These are phyloP conservation scores for Litchi chinensis DNA, from an alignment of 345 rosid genomes.

Conservation along the genomic window DNA sequence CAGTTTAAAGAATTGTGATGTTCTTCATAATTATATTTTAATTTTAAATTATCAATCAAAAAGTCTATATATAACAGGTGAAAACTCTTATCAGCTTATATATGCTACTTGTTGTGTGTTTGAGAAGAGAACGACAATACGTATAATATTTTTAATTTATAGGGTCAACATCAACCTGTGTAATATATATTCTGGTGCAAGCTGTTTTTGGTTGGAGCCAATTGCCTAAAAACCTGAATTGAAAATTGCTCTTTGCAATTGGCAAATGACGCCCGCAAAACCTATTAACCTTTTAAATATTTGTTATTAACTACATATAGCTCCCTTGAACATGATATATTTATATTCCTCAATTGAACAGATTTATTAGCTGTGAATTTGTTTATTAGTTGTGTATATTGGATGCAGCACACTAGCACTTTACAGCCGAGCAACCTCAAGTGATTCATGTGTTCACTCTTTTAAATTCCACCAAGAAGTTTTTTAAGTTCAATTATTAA, in stretches of 20 bases:
- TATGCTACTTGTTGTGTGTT: neutral
- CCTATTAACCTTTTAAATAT: neutral
- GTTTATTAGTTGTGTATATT: neutral
- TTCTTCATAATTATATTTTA: neutral
- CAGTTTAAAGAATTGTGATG: neutral
- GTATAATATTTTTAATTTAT: too few relatives aligned
- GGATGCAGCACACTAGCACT: neutral
- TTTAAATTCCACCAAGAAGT: neutral
- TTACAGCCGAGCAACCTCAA: conserved; percentile 1
- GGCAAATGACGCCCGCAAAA: neutral
- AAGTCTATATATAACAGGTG: too few relatives aligned
- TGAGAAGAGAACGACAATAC: too few relatives aligned
- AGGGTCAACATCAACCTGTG: neutral
- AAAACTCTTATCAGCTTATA: too few relatives aligned
- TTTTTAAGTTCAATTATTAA: neutral
- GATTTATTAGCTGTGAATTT: neutral
- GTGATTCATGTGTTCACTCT: neutral
- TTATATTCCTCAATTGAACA: neutral
- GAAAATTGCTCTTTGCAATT: neutral
- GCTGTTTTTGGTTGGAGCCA: neutral
- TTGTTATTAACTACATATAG: too few relatives aligned
- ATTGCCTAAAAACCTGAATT: neutral
- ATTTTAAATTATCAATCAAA: neutral
- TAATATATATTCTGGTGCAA: neutral
- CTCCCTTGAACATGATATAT: neutral